phyloP scores from a whole-genome alignment of 2,329 filamentous ascomycete genomes.

The Paecilomyces sp. region DNA sequence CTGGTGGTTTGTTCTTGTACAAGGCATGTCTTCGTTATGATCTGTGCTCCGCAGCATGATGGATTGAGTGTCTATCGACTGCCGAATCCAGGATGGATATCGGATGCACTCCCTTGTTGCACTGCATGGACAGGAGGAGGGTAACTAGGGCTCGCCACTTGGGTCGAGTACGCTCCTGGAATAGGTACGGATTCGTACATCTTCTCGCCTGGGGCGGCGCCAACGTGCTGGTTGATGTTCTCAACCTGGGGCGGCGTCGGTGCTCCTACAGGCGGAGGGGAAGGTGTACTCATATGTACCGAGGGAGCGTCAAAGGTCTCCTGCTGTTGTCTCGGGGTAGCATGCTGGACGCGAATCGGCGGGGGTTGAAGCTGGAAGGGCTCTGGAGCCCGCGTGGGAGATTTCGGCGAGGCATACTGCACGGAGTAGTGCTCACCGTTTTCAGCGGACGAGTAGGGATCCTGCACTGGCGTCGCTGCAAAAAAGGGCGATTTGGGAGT shows the following conservation, averaged over 20 bases:
- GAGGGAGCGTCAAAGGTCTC: slow-evolving; percentile 52
- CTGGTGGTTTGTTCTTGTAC: not conserved
- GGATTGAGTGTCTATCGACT: not conserved
- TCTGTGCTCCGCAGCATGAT: too few species aligned
- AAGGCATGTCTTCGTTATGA: not conserved
- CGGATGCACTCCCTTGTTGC: not conserved
- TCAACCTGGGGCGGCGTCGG: slow-evolving; percentile 25
- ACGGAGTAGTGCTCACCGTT: slow-evolving; percentile 41
- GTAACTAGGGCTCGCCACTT: slow-evolving; percentile 37
- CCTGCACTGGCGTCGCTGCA: slow-evolving; percentile 28
- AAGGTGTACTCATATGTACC: not conserved
- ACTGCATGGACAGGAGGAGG: slow-evolving; percentile 11
- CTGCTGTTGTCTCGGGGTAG: slow-evolving; percentile 64
- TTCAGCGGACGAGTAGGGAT: slow-evolving; percentile 44
- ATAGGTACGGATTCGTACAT: slow-evolving; percentile 83
- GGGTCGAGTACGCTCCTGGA: slow-evolving; percentile 67
- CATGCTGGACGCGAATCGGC: slow-evolving; percentile 67
- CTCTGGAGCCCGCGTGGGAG: slow-evolving; percentile 51
- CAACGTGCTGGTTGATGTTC: slow-evolving; percentile 56
- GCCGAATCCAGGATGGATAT: not conserved
- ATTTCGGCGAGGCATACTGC: slow-evolving; percentile 55
- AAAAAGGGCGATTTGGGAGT: slow-evolving; percentile 49
- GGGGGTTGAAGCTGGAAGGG: slow-evolving; percentile 84
- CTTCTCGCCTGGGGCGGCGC: slow-evolving; percentile 69
- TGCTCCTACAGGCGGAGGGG: slow-evolving; percentile 18